phyloP scores from a whole-genome alignment of 2,329 filamentous ascomycete genomes.

The Penicillium sp. region DNA sequence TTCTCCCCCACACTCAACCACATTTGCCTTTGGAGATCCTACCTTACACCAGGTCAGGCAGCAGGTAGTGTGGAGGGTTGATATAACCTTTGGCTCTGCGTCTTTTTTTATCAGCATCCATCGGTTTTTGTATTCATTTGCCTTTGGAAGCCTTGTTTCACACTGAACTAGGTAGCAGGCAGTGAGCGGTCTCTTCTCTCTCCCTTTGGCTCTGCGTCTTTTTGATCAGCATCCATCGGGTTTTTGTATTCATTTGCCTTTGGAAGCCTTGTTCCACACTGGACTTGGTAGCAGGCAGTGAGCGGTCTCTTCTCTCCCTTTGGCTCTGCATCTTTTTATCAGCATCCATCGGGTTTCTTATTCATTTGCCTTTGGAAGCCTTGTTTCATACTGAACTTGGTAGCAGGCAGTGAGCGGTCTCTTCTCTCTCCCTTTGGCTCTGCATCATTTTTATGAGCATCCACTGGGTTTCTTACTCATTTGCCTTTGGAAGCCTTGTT shows the following conservation, averaged over 20 bases:
- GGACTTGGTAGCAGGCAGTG: not conserved
- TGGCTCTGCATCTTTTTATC: too few species aligned
- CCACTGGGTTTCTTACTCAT: not conserved
- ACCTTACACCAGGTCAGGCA: not conserved
- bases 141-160: not conserved
- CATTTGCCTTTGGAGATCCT: slow-evolving; percentile 1
- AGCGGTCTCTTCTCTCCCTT: too few species aligned
- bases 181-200: not conserved
- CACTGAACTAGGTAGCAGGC: not conserved
- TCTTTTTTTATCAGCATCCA: not conserved
- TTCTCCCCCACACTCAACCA: not conserved
- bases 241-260: too few species aligned
- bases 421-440: not conserved
- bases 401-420: not conserved
- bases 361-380: slow-evolving; percentile 1
- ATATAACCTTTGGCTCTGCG: too few species aligned
- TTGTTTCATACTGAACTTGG: not conserved
- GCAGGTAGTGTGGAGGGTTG: too few species aligned
- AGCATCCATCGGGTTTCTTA: not conserved
- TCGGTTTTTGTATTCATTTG: not conserved
- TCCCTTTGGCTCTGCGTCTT: not conserved
- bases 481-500: too few species aligned
- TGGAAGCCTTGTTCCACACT: too few species aligned
- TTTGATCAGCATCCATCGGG: not conserved
- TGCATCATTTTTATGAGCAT: not conserved